phyloP scores from a whole-genome alignment of 75 land plant genomes.

The Selaginella tamariscina region DNA sequence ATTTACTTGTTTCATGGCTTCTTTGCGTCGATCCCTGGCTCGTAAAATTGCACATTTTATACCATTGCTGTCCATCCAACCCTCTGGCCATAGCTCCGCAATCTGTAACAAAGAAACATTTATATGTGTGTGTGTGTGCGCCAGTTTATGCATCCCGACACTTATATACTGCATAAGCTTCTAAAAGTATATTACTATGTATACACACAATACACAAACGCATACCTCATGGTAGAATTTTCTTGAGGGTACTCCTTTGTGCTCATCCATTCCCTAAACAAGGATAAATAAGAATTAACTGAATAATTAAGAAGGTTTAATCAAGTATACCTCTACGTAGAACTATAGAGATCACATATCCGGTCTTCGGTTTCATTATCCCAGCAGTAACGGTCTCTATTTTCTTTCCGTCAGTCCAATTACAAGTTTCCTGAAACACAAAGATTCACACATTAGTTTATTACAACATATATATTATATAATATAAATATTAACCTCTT shows the following conservation, averaged over 20 bases:
- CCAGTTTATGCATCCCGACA: too few species aligned
- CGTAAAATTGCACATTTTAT: constrained; percentile 72
- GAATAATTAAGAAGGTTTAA: neutral
- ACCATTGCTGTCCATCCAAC: constrained; percentile 79
- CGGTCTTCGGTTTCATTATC: constrained; percentile 68
- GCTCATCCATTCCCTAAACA: constrained; percentile 84
- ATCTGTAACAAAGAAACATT: constrained; percentile 42
- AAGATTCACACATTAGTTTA: too few species aligned
- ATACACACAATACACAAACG: too few species aligned
- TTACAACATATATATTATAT: too few species aligned
- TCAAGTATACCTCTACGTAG: constrained; percentile 57
- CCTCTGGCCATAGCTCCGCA: constrained; percentile 89
- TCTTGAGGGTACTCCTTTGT: constrained; percentile 64
- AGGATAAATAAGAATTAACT: too few species aligned
- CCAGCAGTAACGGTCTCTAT: constrained; percentile 47
- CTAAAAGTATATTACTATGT: too few species aligned
- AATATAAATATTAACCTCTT: too few species aligned
- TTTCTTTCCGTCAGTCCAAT: constrained; percentile 22
- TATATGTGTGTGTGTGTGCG: too few species aligned
- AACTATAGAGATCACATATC: constrained; percentile 87
- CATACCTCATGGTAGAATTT: constrained; percentile 72
- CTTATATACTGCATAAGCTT: too few species aligned
- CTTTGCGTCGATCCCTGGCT: constrained; percentile 63
- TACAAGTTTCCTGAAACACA: too few species aligned
- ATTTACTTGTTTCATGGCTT: neutral